Conservation (phyloP, 208 protist genomes). For the Porcisia deanei region DNA sequence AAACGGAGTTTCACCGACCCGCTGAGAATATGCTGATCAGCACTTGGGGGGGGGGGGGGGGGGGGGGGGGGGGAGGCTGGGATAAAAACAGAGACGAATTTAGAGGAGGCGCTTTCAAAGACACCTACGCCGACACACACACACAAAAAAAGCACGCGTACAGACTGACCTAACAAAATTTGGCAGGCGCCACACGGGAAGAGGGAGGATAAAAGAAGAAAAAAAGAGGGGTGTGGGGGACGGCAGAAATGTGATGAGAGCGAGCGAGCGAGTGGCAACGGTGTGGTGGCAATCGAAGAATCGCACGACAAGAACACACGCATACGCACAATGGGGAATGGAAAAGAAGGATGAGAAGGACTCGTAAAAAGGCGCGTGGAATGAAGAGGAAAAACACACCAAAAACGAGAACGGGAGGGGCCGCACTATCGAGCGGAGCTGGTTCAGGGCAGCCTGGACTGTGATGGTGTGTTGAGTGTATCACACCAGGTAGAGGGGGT, state of each 20-base stretch:
- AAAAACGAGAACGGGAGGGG: no score
- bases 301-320: not conserved
- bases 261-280: not conserved
- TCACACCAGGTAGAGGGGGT: not conserved
- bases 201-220: not conserved
- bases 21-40: no score
- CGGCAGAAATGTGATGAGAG: not conserved
- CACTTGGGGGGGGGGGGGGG: no score
- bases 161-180: not conserved
- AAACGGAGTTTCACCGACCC: no score
- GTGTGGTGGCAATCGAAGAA: not conserved
- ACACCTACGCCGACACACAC: not conserved
- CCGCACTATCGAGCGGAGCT: no score
- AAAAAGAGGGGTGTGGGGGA: not conserved
- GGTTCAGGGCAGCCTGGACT: not conserved
- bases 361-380: no score
- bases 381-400: not conserved
- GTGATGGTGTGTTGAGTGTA: not conserved
- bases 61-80: not conserved
- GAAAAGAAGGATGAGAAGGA: not conserved
- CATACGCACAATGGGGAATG: not conserved
- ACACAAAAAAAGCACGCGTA: not conserved
- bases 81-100: not conserved
- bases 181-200: not conserved
- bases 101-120: not conserved